These are phyloP conservation scores for Somion occarium DNA, from an alignment of 1,284 basidiomycete species.

Conservation along the genomic window DNA sequence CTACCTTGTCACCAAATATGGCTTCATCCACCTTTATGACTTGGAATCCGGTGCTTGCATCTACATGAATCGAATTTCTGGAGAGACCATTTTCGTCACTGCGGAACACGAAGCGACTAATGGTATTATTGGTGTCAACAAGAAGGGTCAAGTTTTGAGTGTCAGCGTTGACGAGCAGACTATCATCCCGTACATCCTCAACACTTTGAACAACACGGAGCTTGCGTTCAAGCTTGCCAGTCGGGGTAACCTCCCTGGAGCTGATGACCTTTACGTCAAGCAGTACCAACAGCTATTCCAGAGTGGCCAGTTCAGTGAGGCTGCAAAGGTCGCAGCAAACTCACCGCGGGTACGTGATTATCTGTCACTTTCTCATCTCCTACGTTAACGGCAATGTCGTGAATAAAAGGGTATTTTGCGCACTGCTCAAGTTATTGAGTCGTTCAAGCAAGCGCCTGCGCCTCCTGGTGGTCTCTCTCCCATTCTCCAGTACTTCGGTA, in stretches of 20 bases:
- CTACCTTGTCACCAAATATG: slow-evolving; percentile 98
- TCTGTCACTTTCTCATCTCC: neutral
- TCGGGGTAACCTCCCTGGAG: slow-evolving; percentile 95
- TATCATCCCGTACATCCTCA: slow-evolving; percentile 92
- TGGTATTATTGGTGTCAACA: slow-evolving; percentile 99
- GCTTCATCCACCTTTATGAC: slow-evolving; percentile 99
- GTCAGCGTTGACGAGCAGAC: slow-evolving; percentile 97
- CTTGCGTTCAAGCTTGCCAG: slow-evolving; percentile 98
- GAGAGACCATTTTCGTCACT: slow-evolving; percentile 99
- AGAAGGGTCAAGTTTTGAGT: slow-evolving; percentile 97
- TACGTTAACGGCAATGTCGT: slow-evolving; percentile 4
- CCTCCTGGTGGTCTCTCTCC: slow-evolving; percentile 91
- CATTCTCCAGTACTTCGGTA: slow-evolving; percentile 98
- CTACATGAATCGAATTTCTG: slow-evolving; percentile 99
- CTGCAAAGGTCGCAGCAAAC: slow-evolving; percentile 98
- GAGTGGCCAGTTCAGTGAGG: slow-evolving; percentile 88
- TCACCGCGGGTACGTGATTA: slow-evolving; percentile 73
- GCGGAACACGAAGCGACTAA: slow-evolving; percentile 92
- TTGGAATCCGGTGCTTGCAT: slow-evolving; percentile 98
- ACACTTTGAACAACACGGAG: slow-evolving; percentile 94
- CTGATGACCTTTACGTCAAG: slow-evolving; percentile 94
- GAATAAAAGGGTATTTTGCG: slow-evolving; percentile 83
- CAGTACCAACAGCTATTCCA: slow-evolving; percentile 95
- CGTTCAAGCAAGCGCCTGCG: slow-evolving; percentile 94
- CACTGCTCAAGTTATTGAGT: slow-evolving; percentile 94